Conservation (phyloP, 768 basidiomycete species). For the Scleroderma citrinum region DNA sequence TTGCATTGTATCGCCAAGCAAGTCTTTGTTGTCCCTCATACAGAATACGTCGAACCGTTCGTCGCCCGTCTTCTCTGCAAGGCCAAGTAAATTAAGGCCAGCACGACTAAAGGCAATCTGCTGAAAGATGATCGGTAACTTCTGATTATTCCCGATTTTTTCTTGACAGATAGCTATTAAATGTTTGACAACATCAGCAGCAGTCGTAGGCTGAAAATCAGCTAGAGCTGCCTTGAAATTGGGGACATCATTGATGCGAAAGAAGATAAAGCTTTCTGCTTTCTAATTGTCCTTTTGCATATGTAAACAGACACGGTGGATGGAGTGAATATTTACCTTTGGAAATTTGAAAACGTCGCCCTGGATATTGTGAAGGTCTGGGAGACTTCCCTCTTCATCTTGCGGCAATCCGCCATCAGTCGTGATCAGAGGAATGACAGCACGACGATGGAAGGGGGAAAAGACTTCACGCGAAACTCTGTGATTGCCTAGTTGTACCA, state of each 20-base stretch:
- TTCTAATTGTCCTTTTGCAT: not conserved
- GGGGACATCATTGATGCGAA: slow-evolving; percentile 2
- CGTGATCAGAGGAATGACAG: slow-evolving; percentile 2
- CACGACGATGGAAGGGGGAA: not conserved
- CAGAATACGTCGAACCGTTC: slow-evolving; percentile 2
- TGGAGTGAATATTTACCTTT: not conserved
- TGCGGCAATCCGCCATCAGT: not conserved
- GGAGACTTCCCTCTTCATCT: not conserved
- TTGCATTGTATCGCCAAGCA: not conserved
- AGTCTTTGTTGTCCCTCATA: slow-evolving; percentile 2
- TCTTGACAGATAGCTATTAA: not conserved
- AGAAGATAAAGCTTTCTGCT: slow-evolving; percentile 4
- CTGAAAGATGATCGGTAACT: not conserved
- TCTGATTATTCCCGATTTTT: not conserved
- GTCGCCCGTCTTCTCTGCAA: slow-evolving; percentile 1
- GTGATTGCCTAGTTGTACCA: not conserved
- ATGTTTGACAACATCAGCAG: not conserved
- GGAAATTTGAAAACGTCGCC: slow-evolving; percentile 5
- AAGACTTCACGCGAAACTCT: not conserved
- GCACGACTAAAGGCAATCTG: slow-evolving; percentile 5
- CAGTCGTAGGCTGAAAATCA: slow-evolving; percentile 1
- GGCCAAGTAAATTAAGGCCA: slow-evolving; percentile 3
- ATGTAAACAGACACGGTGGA: not conserved
- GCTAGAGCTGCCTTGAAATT: slow-evolving; percentile 1
- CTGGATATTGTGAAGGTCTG: slow-evolving; percentile 2